Percentiles rank a stretch among this genome's conserved stretches.
Conservation (phyloP, 495 filamentous ascomycete genomes). For the Delitschia confertaspora region DNA sequence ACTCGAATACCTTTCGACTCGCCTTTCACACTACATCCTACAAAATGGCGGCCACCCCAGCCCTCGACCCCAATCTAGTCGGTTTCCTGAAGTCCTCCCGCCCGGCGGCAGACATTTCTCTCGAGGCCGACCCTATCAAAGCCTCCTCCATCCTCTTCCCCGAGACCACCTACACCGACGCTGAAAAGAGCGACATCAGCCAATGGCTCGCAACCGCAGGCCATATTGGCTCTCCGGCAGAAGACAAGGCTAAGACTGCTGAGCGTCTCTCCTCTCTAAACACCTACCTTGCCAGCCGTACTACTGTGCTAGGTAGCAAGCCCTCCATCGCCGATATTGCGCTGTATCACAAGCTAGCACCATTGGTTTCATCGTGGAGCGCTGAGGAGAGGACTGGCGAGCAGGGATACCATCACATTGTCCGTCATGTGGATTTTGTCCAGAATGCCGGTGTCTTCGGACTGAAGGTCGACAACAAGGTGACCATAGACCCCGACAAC, state of each 20-base stretch:
- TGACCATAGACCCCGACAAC: conserved; percentile 68
- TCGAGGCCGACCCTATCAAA: conserved; percentile 45
- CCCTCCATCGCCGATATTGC: conserved; percentile 84
- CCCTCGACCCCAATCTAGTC: conserved; percentile 44
- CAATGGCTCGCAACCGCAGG: conserved; percentile 74
- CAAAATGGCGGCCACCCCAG: conserved; percentile 45
- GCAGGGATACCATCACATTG: conserved; percentile 81
- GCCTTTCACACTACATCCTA: too few relatives aligned
- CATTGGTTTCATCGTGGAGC: conserved; percentile 69
- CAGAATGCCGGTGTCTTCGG: conserved; percentile 78
- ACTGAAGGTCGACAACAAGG: conserved; percentile 66
- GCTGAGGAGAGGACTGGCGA: conserved; percentile 85
- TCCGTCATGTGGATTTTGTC: conserved; percentile 87
- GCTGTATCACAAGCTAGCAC: conserved; percentile 71
- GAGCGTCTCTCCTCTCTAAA: conserved; percentile 63
- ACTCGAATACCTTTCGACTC: not conserved
- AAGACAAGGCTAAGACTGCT: conserved; percentile 49
- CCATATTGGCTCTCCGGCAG: conserved; percentile 52
- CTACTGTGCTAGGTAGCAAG: conserved; percentile 83
- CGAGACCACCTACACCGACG: conserved; percentile 56
- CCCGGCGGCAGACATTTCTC: conserved; percentile 39
- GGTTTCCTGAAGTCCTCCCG: conserved; percentile 49
- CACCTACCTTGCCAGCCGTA: conserved; percentile 75
- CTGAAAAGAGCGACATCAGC: conserved; percentile 75
- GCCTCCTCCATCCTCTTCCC: conserved; percentile 55